A percentile compares a stretch with the other conserved stretches of the same genome.
Conservation (phyloP, 345 rosid genomes). For the Lumnitzera racemosa region DNA sequence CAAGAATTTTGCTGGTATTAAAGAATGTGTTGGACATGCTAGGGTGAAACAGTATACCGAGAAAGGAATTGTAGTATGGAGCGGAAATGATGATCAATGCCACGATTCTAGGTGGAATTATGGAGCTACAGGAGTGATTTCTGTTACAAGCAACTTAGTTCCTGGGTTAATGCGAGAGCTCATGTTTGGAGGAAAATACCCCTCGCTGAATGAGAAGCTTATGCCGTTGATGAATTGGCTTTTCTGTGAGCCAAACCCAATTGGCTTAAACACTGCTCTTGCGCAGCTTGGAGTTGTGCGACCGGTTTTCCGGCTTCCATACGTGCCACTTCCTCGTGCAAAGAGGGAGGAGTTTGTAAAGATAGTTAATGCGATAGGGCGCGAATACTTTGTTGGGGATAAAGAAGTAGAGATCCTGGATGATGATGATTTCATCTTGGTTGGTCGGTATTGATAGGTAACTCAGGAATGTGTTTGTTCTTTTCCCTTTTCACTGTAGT, state of each 20-base stretch:
- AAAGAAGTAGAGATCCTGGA: slow-evolving; percentile 66
- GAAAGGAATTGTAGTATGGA: slow-evolving; percentile 73
- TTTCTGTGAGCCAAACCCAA: slow-evolving; percentile 71
- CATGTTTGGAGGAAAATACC: slow-evolving; percentile 59
- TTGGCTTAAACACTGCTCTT: slow-evolving; percentile 81
- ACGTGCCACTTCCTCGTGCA: slow-evolving; percentile 55
- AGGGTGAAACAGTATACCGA: slow-evolving; percentile 53
- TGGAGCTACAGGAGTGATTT: slow-evolving; percentile 70
- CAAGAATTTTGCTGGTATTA: slow-evolving; percentile 64
- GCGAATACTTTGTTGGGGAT: slow-evolving; percentile 71
- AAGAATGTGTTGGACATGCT: slow-evolving; percentile 70
- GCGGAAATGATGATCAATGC: slow-evolving; percentile 79
- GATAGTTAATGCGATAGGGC: slow-evolving; percentile 59
- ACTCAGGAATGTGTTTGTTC: no score
- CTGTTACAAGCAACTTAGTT: slow-evolving; percentile 69
- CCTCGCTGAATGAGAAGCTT: slow-evolving; percentile 48
- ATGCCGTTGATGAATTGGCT: slow-evolving; percentile 75
- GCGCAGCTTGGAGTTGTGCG: slow-evolving; percentile 79
- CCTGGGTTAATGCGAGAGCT: slow-evolving; percentile 60
- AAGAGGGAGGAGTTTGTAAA: slow-evolving; percentile 65
- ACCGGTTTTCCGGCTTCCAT: slow-evolving; percentile 79
- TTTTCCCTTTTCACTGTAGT: no score
- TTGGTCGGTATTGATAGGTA: slow-evolving; percentile 40
- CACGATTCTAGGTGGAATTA: slow-evolving; percentile 78
- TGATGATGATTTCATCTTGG: slow-evolving; percentile 61